Percentiles rank a stretch among this genome's conserved stretches.
phyloP scores from a whole-genome alignment of 495 filamentous ascomycete genomes.

The Xylaria grammica region DNA sequence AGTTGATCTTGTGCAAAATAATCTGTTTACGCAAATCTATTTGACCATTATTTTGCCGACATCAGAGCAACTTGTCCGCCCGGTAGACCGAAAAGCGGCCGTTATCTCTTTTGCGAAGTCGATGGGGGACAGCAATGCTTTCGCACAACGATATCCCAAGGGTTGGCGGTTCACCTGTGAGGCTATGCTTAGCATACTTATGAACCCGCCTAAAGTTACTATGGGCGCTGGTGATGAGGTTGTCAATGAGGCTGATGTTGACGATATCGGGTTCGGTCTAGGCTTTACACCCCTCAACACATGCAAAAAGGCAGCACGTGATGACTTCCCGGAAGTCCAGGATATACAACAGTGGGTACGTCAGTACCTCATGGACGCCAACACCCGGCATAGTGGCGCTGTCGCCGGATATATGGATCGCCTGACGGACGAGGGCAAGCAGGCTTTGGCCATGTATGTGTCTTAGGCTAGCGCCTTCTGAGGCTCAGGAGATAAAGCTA shows the following conservation, averaged over 20 bases:
- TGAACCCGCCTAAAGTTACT: slow-evolving; percentile 79
- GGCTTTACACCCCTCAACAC: slow-evolving; percentile 93
- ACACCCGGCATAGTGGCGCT: slow-evolving; percentile 46
- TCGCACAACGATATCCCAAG: slow-evolving; percentile 76
- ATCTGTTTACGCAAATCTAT: slow-evolving; percentile 84
- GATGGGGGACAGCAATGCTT: slow-evolving; percentile 78
- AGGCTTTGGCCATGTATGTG: slow-evolving; percentile 49
- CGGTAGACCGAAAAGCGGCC: slow-evolving; percentile 89
- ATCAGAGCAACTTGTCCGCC: slow-evolving; percentile 82
- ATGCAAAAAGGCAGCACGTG: slow-evolving; percentile 68
- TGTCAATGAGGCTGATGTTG: slow-evolving; percentile 83
- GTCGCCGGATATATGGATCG: slow-evolving; percentile 47
- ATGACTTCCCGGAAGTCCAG: slow-evolving; percentile 81
- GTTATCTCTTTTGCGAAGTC: slow-evolving; percentile 92
- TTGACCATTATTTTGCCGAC: slow-evolving; percentile 82
- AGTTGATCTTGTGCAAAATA: slow-evolving; percentile 78
- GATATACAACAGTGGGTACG: slow-evolving; percentile 84
- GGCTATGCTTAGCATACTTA: slow-evolving; percentile 82
- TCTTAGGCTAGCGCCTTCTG: not conserved
- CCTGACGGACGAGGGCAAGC: slow-evolving; percentile 45
- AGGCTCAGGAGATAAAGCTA: not conserved
- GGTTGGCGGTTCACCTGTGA: slow-evolving; percentile 90
- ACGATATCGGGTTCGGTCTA: slow-evolving; percentile 92
- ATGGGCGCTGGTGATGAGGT: slow-evolving; percentile 69
- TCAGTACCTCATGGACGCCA: slow-evolving; percentile 64